These are phyloP conservation scores for Citrus medica DNA, from an alignment of 345 rosid genomes.

Conservation along the genomic window DNA sequence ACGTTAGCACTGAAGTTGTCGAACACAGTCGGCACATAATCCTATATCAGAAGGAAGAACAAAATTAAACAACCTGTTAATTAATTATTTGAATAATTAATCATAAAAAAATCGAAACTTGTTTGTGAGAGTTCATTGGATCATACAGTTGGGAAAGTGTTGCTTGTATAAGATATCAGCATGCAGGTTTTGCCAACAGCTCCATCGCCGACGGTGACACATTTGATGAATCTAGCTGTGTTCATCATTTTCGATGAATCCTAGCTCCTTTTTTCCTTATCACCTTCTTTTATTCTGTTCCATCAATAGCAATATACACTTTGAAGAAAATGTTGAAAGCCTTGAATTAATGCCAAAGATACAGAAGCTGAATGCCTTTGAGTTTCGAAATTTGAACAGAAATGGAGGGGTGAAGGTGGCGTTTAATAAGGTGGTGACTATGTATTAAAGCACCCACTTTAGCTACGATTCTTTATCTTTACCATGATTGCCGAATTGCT, in stretches of 20 bases:
- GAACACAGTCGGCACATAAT: slow-evolving; percentile 53
- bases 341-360: neutral
- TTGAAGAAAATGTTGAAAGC: neutral
- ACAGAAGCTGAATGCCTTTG: neutral
- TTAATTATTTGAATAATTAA: neutral
- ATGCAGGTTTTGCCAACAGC: slow-evolving; percentile 57
- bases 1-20: slow-evolving; percentile 60
- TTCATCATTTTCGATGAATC: slow-evolving; percentile 23
- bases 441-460: slow-evolving; percentile 23
- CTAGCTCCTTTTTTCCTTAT: neutral
- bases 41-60: slow-evolving; percentile 20
- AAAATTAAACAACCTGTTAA: neutral
- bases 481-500: slow-evolving; percentile 33
- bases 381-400: slow-evolving; percentile 28
- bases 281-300: neutral
- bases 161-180: slow-evolving; percentile 58
- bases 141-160: slow-evolving; percentile 50
- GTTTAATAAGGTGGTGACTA: slow-evolving; percentile 17
- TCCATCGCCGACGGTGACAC: slow-evolving; percentile 58
- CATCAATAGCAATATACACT: neutral
- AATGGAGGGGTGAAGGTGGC: slow-evolving; percentile 19
- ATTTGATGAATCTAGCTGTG: slow-evolving; percentile 55
- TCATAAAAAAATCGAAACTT: neutral
- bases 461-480: slow-evolving; percentile 12
- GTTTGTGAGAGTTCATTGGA: neutral